Evolutionary conservation across 352 stramenopile genomes (phyloP).

Genomic region (Phytophthora cajani): DNA sequence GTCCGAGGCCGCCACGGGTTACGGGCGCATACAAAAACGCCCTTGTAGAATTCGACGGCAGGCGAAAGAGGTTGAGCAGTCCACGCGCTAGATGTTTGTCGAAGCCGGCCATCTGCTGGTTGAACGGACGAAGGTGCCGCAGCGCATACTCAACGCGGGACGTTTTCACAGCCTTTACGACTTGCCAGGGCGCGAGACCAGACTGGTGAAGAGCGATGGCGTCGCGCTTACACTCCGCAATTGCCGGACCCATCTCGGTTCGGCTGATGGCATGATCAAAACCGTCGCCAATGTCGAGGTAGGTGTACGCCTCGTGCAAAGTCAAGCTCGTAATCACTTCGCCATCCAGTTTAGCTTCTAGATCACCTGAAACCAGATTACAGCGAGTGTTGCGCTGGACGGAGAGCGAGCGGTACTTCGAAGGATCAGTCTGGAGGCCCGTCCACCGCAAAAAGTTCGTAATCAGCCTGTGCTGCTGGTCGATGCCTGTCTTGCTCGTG

Average conservation of each 20-base stretch:
- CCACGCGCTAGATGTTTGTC: not conserved
- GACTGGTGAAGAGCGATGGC: not conserved
- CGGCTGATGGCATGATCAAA: not conserved
- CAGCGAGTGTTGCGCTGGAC: not conserved
- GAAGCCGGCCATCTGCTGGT: not conserved
- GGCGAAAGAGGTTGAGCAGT: not conserved
- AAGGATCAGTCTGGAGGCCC: not conserved
- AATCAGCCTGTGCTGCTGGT: not conserved
- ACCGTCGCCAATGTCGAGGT: not conserved
- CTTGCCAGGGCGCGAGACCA: not conserved
- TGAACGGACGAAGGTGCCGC: not conserved
- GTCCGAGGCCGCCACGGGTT: not conserved
- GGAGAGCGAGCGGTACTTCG: not conserved
- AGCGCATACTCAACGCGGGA: not conserved
- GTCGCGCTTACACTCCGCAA: not conserved
- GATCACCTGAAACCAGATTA: not conserved
- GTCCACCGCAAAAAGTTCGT: not conserved
- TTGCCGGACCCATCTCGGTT: not conserved
- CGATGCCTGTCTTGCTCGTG: not conserved
- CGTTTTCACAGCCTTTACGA: not conserved
- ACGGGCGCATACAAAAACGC: not conserved
- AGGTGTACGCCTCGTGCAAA: not conserved
- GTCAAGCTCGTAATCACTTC: not conserved
- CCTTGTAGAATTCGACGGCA: not conserved
- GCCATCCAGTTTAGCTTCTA: not conserved